Percentiles rank a stretch among this genome's conserved stretches.
Evolutionary conservation across 768 basidiomycete species (phyloP).

Genomic region (Collybia sp.): DNA sequence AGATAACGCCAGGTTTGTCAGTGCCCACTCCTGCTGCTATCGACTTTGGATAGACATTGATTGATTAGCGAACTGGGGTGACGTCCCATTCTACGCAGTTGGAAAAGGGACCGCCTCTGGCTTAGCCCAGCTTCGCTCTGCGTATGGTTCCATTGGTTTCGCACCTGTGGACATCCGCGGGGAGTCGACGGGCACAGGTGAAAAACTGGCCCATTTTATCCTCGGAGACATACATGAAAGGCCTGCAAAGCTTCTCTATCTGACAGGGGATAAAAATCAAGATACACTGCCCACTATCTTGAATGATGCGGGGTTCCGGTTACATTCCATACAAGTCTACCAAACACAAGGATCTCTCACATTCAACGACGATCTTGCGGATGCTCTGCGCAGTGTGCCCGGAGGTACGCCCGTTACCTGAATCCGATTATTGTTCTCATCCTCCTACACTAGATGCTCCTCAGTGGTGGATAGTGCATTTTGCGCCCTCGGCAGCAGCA

Average conservation of each 20-base stretch:
- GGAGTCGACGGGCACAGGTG: conserved; percentile 60
- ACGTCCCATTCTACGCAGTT: conserved; percentile 74
- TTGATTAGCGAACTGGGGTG: conserved; percentile 41
- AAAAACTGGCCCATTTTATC: conserved; percentile 63
- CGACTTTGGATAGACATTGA: conserved; percentile 4
- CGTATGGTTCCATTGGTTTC: conserved; percentile 15
- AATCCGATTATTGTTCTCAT: conserved; percentile 2
- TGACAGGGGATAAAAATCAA: conserved; percentile 85
- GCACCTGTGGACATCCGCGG: conserved; percentile 31
- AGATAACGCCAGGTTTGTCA: conserved; percentile 9
- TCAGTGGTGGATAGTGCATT: conserved; percentile 69
- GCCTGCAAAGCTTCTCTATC: conserved; percentile 50
- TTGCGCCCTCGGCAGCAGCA: conserved; percentile 69
- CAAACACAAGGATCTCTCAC: conserved; percentile 53
- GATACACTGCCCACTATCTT: conserved; percentile 60
- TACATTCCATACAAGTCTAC: conserved; percentile 64
- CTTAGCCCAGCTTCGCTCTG: conserved; percentile 30
- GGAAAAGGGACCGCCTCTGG: conserved; percentile 58
- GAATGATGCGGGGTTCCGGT: conserved; percentile 31
- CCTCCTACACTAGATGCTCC: conserved; percentile 9
- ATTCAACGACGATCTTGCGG: conserved; percentile 41
- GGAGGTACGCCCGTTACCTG: conserved; percentile 14
- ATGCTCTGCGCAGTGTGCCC: conserved; percentile 17
- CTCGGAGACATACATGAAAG: conserved; percentile 24
- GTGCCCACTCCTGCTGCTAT: neutral